Conservation (phyloP, 1,284 basidiomycete species). For the Ganoderma lucidum region DNA sequence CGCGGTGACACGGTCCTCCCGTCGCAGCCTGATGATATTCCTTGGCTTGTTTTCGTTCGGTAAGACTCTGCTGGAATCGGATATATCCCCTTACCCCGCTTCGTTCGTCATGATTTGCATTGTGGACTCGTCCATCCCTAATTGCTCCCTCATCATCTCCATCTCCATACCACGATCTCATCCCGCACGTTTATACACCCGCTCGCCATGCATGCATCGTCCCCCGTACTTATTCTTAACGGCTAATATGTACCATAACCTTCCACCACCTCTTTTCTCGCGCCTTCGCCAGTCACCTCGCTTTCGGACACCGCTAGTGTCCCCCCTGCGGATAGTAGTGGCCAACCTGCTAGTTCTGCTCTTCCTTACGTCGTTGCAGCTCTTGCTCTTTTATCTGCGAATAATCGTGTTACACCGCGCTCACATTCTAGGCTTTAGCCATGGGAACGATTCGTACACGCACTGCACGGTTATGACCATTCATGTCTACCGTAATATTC, state of each 20-base stretch:
- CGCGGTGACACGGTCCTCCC: constrained; percentile 3
- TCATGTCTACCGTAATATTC: constrained; percentile 15
- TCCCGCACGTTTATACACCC: not conserved
- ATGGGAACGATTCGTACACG: not conserved
- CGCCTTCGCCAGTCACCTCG: not conserved
- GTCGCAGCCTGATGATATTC: constrained; percentile 3
- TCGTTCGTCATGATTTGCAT: constrained; percentile 24
- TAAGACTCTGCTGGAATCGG: constrained; percentile 20
- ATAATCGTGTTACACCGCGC: not conserved
- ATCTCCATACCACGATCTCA: constrained; percentile 13
- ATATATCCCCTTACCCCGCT: constrained; percentile 6
- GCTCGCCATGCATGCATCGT: constrained; percentile 11
- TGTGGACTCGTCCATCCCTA: constrained; percentile 17
- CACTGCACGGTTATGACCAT: not conserved
- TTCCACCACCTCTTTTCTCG: not conserved
- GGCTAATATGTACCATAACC: constrained; percentile 20
- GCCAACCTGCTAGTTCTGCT: constrained; percentile 27
- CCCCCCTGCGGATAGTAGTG: constrained; percentile 11
- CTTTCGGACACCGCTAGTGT: constrained; percentile 1
- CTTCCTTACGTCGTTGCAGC: constrained; percentile 8
- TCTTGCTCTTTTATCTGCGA: not conserved
- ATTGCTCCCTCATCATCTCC: constrained; percentile 5
- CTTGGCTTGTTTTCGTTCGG: constrained; percentile 19
- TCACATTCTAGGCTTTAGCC: not conserved
- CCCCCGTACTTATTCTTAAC: constrained; percentile 26